Conservation (phyloP, 768 basidiomycete species). For the Kwoniella heveanensis region DNA sequence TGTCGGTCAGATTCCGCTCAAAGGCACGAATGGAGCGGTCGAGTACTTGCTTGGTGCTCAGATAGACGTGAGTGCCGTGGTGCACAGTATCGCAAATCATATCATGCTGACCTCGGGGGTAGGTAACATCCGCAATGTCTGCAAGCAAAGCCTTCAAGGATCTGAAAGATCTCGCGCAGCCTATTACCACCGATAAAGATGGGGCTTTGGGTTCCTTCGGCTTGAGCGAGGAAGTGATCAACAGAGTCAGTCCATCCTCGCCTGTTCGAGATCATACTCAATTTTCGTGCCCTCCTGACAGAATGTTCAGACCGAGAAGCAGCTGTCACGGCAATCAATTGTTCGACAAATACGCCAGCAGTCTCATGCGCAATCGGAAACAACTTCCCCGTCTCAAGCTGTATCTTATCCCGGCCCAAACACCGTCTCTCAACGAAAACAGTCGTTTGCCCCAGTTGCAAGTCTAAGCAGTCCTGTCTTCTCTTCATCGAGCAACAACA, state of each 20-base stretch:
- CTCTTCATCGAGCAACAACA: not conserved
- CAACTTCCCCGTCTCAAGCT: too few relatives aligned
- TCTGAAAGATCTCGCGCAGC: constrained; percentile 11
- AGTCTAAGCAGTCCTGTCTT: not conserved
- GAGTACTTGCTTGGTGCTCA: constrained; percentile 31
- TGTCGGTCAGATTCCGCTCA: constrained; percentile 21
- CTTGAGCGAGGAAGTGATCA: constrained; percentile 11
- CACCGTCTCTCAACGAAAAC: too few relatives aligned
- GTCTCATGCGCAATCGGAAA: not conserved
- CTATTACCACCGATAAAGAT: not conserved
- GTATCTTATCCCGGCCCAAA: too few relatives aligned
- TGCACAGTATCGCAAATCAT: not conserved
- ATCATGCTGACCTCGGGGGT: constrained; percentile 3
- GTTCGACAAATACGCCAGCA: not conserved
- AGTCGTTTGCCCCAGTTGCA: too few relatives aligned
- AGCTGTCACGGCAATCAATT: not conserved
- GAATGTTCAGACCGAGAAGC: constrained; percentile 1
- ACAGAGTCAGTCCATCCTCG: constrained; percentile 4
- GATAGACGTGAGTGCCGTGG: constrained; percentile 22
- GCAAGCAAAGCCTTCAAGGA: constrained; percentile 9
- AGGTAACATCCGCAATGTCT: constrained; percentile 17
- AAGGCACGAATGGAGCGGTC: constrained; percentile 17
- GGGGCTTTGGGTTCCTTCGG: not conserved
- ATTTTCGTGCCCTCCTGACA: not conserved
- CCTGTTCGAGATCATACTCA: not conserved